Percentiles rank a stretch among this genome's conserved stretches.
Evolutionary conservation across 371 early-diverging fungal species (phyloP).

Genomic region (Mortierella sp.): DNA sequence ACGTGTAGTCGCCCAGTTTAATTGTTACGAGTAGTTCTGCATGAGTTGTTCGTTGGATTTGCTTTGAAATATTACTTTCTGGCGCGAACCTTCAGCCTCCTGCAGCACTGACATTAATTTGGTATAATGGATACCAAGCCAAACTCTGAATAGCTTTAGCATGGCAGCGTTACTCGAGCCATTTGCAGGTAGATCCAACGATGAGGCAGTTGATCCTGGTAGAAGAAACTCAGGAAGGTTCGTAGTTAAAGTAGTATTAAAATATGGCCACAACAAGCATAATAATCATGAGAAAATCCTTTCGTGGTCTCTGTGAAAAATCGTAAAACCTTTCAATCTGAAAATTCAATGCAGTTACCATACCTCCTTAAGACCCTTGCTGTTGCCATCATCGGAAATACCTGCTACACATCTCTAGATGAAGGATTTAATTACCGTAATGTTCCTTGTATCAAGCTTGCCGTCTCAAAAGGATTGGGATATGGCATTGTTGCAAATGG

Average conservation of each 20-base stretch:
- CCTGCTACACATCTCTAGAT: constrained; percentile 75
- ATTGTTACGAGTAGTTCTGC: constrained; percentile 69
- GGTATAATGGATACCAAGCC: constrained; percentile 62
- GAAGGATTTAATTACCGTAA: constrained; percentile 76
- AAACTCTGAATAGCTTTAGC: constrained; percentile 53
- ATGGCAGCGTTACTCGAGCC: constrained; percentile 39
- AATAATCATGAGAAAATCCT: too few relatives aligned
- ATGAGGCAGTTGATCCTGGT: constrained; percentile 19
- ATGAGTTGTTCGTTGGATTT: constrained; percentile 59
- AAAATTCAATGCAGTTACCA: constrained; percentile 59
- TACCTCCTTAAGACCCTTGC: constrained; percentile 64
- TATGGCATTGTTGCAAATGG: constrained; percentile 94
- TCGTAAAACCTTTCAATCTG: too few relatives aligned
- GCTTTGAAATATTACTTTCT: constrained; percentile 16
- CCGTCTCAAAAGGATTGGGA: constrained; percentile 90
- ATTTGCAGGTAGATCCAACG: constrained; percentile 33
- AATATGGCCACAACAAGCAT: too few relatives aligned
- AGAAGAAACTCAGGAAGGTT: constrained; percentile 49
- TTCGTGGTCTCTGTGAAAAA: too few relatives aligned
- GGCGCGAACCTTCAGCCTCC: not conserved
- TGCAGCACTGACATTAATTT: constrained; percentile 11
- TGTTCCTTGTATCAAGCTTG: constrained; percentile 81
- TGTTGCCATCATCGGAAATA: constrained; percentile 76
- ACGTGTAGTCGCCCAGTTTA: constrained; percentile 69
- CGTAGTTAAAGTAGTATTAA: too few relatives aligned